Base-by-base conservation (phyloP, 305 asterid species). In the Fraxinus floribunda region DNA sequence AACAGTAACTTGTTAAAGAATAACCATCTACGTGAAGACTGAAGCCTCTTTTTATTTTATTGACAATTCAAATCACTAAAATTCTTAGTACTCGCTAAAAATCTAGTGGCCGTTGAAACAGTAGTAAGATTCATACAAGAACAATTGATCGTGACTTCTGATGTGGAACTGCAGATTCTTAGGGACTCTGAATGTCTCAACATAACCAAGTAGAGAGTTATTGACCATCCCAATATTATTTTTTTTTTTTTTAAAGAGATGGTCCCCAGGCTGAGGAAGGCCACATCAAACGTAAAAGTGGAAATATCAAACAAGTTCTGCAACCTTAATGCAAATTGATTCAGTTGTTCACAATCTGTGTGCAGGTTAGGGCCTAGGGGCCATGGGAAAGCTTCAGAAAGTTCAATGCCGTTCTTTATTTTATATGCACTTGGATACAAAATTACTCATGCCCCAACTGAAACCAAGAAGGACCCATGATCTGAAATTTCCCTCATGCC, bases 51-150 rank as follows among this genome's bases (percentile, higher is more conserved):
- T 15, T 13, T 80, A 71, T 44, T 32, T 20, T 80, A 44, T 49
- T n/a, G 55, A 73, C 57, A 80, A 52, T 78, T 49, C 24, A 30
- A 73, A 73, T 52, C 26, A 49, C 64, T 4, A 1, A 55, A n/a
- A 8, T 55, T 55, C 64, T 15, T 49, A 3, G 15, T 49, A 49
- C 46, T 64, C 5, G 39, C 36, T 60, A 35, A 32, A 11, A 78
- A 76, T 46, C 34, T 16, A 24, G 41, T 49, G 41, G 84, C 70
- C 66, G 4, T 75, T 7, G 34, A 81, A 81, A 70, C 11, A 76
- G 66, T 62, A 39, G 38, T 44, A 55, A 38, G 77, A 7, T 30
- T 81, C 80, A 30, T 55, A 26, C 60, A 49, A 49, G 20, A 16
- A 49, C 60, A 49, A 49, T 5, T 49, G 60, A 49, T 5, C 7